Conservation (phyloP, 164 flowering plant genomes). For the Tetrastigma voinierianum region DNA sequence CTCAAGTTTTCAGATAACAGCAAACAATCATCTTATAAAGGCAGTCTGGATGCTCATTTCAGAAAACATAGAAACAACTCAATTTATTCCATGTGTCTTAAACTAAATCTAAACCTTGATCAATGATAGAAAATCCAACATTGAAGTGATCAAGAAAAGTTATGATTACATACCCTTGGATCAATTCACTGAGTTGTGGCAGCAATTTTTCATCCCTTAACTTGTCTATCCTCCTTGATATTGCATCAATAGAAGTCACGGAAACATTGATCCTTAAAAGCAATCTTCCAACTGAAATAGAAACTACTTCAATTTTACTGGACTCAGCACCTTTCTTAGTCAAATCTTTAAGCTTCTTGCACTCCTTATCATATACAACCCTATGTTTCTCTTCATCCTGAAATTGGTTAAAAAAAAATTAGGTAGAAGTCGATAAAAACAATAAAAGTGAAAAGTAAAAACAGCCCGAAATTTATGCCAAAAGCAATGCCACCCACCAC, state of each 20-base stretch:
- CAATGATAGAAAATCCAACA: too few relatives aligned
- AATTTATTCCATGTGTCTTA: too few relatives aligned
- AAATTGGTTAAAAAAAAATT: background rate
- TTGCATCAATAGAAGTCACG: background rate
- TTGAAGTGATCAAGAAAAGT: background rate
- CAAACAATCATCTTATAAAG: too few relatives aligned
- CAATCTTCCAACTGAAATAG: background rate
- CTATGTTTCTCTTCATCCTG: conserved; percentile 9
- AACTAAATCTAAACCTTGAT: too few relatives aligned
- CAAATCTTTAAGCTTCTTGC: conserved; percentile 1
- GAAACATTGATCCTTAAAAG: conserved; percentile 4
- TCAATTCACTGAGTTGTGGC: conserved; percentile 10
- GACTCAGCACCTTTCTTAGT: conserved; percentile 7
- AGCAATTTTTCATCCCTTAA: conserved; percentile 8
- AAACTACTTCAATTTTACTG: background rate
- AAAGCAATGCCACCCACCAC: too few relatives aligned
- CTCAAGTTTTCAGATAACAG: too few relatives aligned
- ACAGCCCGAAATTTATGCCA: too few relatives aligned
- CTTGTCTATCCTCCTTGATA: conserved; percentile 8
- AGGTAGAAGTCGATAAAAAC: too few relatives aligned
- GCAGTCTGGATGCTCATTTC: too few relatives aligned
- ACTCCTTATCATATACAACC: conserved; percentile 3
- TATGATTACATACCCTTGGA: conserved; percentile 9
- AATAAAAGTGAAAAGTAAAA: too few relatives aligned
- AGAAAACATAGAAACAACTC: too few relatives aligned